phyloP scores from a whole-genome alignment of 345 rosid genomes.

The Brassica carinata region DNA sequence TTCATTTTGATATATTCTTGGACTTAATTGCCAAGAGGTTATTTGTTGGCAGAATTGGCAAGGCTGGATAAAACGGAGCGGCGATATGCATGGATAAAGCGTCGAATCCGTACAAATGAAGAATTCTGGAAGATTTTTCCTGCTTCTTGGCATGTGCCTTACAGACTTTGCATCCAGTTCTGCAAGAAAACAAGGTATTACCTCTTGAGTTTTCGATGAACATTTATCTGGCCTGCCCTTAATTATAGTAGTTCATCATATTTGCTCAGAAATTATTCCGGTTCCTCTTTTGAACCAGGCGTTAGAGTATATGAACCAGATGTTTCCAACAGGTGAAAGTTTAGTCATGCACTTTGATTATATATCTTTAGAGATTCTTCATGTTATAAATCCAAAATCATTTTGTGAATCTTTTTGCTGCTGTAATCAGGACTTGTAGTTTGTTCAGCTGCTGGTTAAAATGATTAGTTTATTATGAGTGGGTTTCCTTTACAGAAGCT shows the following conservation, averaged over 20 bases:
- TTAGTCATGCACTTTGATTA: not conserved
- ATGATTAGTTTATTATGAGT: not conserved
- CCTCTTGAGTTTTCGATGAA: constrained; percentile 3
- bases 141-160: constrained; percentile 94
- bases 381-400: not conserved
- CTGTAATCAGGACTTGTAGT: not conserved
- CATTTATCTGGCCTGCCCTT: constrained; percentile 3
- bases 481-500: constrained; percentile 58
- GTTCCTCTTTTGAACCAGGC: constrained; percentile 41
- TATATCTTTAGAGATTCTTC: not conserved
- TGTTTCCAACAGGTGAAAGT: constrained; percentile 85
- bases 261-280: not conserved
- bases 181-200: constrained; percentile 90
- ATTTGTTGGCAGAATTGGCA: constrained; percentile 66
- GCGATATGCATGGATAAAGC: constrained; percentile 97
- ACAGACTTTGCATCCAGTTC: constrained; percentile 90
- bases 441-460: not conserved
- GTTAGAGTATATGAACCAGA: constrained; percentile 94
- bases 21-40: constrained; percentile 8
- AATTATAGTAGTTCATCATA: not conserved
- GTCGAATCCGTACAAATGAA: constrained; percentile 92
- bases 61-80: constrained; percentile 96
- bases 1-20: constrained; percentile 8
- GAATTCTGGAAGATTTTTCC: constrained; percentile 98
- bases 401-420: too few species aligned